phyloP scores from a whole-genome alignment of 352 stramenopile species.

The Pelagophyceae sp. region DNA sequence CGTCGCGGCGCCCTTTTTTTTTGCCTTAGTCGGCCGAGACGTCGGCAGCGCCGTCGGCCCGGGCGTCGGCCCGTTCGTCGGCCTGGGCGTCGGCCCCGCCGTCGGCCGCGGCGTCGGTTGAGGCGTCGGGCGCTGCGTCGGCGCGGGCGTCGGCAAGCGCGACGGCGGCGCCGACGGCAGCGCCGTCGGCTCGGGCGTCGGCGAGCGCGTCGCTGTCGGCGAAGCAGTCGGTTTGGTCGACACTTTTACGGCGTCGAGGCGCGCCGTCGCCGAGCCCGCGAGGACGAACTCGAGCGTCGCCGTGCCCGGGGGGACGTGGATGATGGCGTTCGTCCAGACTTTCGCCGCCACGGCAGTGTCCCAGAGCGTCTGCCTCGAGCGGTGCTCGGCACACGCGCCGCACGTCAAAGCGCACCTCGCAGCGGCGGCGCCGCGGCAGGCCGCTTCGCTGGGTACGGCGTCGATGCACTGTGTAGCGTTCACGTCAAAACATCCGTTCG shows the following conservation, averaged over 20 bases:
- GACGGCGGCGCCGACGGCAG: neutral
- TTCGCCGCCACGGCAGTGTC: neutral
- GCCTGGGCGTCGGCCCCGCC: neutral
- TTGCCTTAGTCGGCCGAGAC: neutral
- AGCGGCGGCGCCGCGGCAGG: neutral
- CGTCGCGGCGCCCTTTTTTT: neutral
- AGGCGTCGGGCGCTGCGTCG: neutral
- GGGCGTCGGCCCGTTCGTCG: neutral
- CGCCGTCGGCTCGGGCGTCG: neutral
- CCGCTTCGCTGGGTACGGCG: neutral
- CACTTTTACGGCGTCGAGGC: neutral
- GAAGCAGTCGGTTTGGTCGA: neutral
- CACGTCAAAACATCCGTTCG: neutral
- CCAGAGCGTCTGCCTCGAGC: neutral
- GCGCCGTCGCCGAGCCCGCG: neutral
- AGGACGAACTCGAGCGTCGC: neutral
- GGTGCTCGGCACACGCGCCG: neutral
- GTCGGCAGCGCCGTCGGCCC: neutral
- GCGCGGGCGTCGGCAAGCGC: neutral
- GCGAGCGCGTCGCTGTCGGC: neutral
- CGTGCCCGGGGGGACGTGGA: constrained; percentile 1
- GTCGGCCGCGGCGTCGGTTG: neutral
- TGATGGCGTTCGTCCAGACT: neutral
- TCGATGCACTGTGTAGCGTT: neutral
- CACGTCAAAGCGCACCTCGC: neutral